Evolutionary conservation across 2,329 filamentous ascomycete genomes (phyloP).

Genomic region (Calonectria fujianensis): DNA sequence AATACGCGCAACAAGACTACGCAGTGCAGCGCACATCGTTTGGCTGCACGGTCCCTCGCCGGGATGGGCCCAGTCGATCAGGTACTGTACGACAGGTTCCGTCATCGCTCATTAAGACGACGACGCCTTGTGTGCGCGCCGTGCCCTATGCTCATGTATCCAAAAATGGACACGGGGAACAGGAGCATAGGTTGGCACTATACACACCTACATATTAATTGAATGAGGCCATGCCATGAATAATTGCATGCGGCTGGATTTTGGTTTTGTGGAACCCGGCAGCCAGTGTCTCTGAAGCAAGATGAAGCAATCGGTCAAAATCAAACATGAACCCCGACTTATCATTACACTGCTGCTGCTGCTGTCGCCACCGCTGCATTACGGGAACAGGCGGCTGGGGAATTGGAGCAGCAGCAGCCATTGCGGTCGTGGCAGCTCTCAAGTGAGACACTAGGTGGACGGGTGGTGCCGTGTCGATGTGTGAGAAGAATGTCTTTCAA

Average conservation of each 20-base stretch:
- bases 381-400: conserved; percentile 1
- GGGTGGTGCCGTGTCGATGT: conserved; percentile 39
- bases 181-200: conserved; percentile 6
- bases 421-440: not conserved
- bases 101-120: conserved; percentile 21
- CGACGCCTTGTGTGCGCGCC: not conserved
- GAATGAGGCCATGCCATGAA: conserved; percentile 19
- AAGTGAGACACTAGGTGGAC: conserved; percentile 38
- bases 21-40: conserved; percentile 23
- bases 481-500: conserved; percentile 31
- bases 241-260: conserved; percentile 12
- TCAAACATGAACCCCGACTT: not conserved
- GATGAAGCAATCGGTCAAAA: conserved; percentile 9
- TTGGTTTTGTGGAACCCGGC: conserved; percentile 8
- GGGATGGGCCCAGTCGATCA: conserved; percentile 29
- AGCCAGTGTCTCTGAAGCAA: conserved; percentile 15
- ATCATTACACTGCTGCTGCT: not conserved
- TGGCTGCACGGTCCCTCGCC: conserved; percentile 28
- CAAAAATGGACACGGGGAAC: conserved; percentile 33
- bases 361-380: not conserved
- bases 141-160: conserved; percentile 29
- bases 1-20: conserved; percentile 27
- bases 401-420: not conserved
- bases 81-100: conserved; percentile 20
- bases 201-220: conserved; percentile 19